Conservation (phyloP, 257 asterid genomes). For the Craterostigma plantagineum region DNA sequence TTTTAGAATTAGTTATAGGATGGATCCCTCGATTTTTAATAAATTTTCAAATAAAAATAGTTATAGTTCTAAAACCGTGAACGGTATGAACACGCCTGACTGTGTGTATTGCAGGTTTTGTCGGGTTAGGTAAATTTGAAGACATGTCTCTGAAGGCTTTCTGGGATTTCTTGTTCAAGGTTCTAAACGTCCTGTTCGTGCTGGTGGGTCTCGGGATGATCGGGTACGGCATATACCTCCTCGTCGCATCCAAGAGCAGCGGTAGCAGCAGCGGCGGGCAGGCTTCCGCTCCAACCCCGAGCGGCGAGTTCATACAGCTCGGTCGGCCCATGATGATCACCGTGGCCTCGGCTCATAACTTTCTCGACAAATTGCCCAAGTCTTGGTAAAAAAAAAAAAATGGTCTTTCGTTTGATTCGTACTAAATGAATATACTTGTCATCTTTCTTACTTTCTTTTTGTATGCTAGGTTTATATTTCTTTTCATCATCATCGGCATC, state of each 20-base stretch:
- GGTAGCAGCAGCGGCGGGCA: slow-evolving; percentile 24
- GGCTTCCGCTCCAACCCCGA: slow-evolving; percentile 22
- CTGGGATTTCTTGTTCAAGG: slow-evolving; percentile 65
- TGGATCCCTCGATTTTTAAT: too few species aligned
- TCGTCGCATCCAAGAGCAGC: slow-evolving; percentile 38
- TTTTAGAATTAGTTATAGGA: too few species aligned
- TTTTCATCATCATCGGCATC: too few species aligned
- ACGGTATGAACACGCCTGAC: too few species aligned
- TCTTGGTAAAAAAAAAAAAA: slow-evolving; percentile 37
- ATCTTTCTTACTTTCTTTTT: too few species aligned
- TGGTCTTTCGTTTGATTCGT: too few species aligned
- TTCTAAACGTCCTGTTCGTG: slow-evolving; percentile 54
- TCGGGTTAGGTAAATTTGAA: too few species aligned
- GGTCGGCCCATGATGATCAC: slow-evolving; percentile 87
- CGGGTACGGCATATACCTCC: slow-evolving; percentile 73
- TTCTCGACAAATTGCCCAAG: slow-evolving; percentile 87
- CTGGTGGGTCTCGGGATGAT: slow-evolving; percentile 66
- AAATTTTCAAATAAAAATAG: too few species aligned
- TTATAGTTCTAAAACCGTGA: too few species aligned
- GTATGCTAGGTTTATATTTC: too few species aligned
- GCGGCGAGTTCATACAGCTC: slow-evolving; percentile 37
- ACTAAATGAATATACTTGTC: too few species aligned
- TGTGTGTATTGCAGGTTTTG: too few species aligned
- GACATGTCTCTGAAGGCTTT: slow-evolving; percentile 20
- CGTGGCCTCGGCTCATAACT: slow-evolving; percentile 38